Evolutionary conservation across 768 basidiomycete species (phyloP).

Genomic region (Mycena filopes): DNA sequence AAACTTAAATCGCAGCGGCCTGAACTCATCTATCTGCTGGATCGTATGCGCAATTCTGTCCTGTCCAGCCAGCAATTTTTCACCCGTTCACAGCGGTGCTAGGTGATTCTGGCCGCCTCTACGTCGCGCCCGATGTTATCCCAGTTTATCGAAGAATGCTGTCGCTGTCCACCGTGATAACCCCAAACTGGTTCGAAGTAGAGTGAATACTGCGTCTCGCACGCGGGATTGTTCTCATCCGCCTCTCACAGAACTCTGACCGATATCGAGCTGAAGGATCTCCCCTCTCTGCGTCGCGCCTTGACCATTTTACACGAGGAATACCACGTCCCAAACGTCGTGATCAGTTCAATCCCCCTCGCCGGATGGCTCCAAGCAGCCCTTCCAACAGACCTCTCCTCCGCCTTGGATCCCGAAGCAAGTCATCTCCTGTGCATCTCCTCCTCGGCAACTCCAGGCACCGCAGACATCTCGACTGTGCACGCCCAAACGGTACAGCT

Average conservation of each 20-base stretch:
- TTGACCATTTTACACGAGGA: constrained; percentile 79
- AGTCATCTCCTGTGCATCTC: constrained; percentile 83
- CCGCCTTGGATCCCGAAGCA: constrained; percentile 38
- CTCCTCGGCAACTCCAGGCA: constrained; percentile 58
- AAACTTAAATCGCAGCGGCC: constrained; percentile 69
- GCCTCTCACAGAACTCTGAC: constrained; percentile 73
- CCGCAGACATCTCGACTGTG: constrained; percentile 52
- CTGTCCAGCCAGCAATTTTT: background rate
- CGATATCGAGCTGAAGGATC: constrained; percentile 71
- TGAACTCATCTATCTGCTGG: constrained; percentile 84
- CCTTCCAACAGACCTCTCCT: constrained; percentile 54
- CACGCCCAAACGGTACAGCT: constrained; percentile 80
- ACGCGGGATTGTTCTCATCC: constrained; percentile 1
- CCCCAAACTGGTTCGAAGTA: constrained; percentile 98
- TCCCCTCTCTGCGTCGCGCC: constrained; percentile 72
- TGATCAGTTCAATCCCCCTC: constrained; percentile 90
- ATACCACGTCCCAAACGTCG: constrained; percentile 84
- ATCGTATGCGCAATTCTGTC: constrained; percentile 69
- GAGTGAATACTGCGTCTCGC: constrained; percentile 68
- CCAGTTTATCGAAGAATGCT: constrained; percentile 87
- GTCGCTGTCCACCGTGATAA: constrained; percentile 89
- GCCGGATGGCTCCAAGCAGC: constrained; percentile 65
- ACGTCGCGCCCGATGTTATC: constrained; percentile 88
- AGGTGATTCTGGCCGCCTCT: constrained; percentile 90
- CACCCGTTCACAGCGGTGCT: constrained; percentile 76